Evolutionary conservation across 495 filamentous ascomycete genomes (phyloP).

Genomic region (Viridothelium virens): DNA sequence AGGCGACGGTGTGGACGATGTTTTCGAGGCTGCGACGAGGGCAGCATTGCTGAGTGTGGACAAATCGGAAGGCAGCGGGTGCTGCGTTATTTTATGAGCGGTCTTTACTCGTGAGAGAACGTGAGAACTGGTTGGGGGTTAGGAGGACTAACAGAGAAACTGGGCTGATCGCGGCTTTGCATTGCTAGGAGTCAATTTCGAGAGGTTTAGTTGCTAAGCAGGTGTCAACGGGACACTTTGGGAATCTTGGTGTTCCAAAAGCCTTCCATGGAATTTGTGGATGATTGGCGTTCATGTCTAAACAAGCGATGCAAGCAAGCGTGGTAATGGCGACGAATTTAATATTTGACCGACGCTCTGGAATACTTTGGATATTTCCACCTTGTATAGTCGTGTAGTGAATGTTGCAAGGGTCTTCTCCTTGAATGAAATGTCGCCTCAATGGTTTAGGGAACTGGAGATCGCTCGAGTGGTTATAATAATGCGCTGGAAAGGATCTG

Average conservation of each 20-base stretch:
- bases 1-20: constrained; percentile 97
- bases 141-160: too few species aligned
- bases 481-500: too few species aligned
- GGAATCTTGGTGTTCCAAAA: constrained; percentile 7
- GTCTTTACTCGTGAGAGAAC: constrained; percentile 9
- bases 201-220: not conserved
- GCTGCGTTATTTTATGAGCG: constrained; percentile 85
- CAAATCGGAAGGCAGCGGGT: constrained; percentile 70
- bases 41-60: constrained; percentile 91
- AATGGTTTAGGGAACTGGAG: too few species aligned
- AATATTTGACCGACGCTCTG: not conserved
- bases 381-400: not conserved
- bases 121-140: not conserved
- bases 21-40: constrained; percentile 94
- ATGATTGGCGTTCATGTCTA: not conserved
- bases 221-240: not conserved
- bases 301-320: not conserved
- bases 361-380: not conserved
- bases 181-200: constrained; percentile 4
- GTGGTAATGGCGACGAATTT: not conserved
- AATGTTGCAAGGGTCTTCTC: not conserved
- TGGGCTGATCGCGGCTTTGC: not conserved
- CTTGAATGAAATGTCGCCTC: too few species aligned
- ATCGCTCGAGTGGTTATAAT: too few species aligned
- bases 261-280: not conserved